Evolutionary conservation across 805 yeast genomes (phyloP).

Genomic region (Cyberlindnera xishuangbannaensis): DNA sequence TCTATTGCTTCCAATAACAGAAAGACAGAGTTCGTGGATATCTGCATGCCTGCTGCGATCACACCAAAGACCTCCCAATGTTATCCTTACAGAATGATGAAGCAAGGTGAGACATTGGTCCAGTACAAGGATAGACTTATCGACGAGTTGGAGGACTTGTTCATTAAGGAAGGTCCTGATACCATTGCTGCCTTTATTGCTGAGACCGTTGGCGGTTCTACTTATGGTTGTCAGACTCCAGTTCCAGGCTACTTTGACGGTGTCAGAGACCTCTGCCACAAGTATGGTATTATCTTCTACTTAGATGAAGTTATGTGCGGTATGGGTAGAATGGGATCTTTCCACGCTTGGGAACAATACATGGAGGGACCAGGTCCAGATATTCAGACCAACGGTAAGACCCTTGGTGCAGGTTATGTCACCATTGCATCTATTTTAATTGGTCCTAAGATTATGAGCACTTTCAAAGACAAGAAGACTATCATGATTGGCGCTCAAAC

Average conservation of each 20-base stretch:
- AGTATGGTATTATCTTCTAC: conserved; percentile 44
- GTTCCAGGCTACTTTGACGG: conserved; percentile 42
- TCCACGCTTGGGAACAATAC: conserved; percentile 40
- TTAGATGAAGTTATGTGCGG: conserved; percentile 56
- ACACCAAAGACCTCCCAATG: conserved; percentile 24
- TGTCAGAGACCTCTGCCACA: conserved; percentile 39
- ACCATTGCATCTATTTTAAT: conserved; percentile 41
- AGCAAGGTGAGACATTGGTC: conserved; percentile 31
- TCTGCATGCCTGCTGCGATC: conserved; percentile 20
- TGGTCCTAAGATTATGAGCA: conserved; percentile 32
- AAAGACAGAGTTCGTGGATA: conserved; percentile 30
- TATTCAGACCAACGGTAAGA: conserved; percentile 42
- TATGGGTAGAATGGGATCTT: conserved; percentile 44
- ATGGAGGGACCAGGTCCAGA: conserved; percentile 39
- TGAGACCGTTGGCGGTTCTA: conserved; percentile 44
- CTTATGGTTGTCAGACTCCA: conserved; percentile 38
- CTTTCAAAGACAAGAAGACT: conserved; percentile 23
- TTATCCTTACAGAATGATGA: conserved; percentile 27
- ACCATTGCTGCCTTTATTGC: conserved; percentile 38
- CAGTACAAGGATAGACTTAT: conserved; percentile 35
- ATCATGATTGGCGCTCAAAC: conserved; percentile 42
- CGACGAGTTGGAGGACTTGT: conserved; percentile 36
- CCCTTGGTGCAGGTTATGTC: conserved; percentile 42
- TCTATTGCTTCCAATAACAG: conserved; percentile 37
- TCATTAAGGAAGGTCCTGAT: conserved; percentile 36